A percentile compares a stretch with the other conserved stretches of the same genome.
Conservation (phyloP, 2,329 filamentous ascomycete genomes). For the Colletotrichum melonis region DNA sequence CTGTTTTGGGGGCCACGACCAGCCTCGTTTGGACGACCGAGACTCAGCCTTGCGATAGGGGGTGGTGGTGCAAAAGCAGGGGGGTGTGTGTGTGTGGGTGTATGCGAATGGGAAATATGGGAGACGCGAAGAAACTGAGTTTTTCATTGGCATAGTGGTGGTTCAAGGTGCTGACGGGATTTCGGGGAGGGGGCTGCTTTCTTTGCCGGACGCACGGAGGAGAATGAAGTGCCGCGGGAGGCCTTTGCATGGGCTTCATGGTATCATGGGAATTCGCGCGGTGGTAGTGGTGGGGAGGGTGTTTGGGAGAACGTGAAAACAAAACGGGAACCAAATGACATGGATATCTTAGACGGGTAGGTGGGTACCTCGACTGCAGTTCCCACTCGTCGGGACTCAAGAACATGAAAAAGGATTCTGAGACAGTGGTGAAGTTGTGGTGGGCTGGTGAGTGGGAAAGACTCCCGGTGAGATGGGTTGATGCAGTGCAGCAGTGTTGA, state of each 20-base stretch:
- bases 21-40: conserved; percentile 10
- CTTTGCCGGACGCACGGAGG: background rate
- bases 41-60: background rate
- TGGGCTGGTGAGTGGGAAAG: background rate
- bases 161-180: conserved; percentile 14
- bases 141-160: background rate
- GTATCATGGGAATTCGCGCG: background rate
- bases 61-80: background rate
- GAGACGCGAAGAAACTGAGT: background rate
- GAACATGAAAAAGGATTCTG: background rate
- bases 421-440: background rate
- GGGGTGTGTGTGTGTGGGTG: too few relatives aligned
- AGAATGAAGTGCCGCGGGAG: background rate
- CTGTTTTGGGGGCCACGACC: conserved; percentile 4
- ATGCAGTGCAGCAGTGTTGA: background rate
- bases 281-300: too few relatives aligned
- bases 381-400: background rate
- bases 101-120: background rate
- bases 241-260: background rate
- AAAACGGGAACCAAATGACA: background rate
- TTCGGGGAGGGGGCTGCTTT: background rate
- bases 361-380: background rate
- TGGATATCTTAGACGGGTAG: background rate
- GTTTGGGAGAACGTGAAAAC: background rate
- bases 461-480: background rate